phyloP scores from a whole-genome alignment of 441 rosid genomes.

The Rhodomyrtus psidioides region DNA sequence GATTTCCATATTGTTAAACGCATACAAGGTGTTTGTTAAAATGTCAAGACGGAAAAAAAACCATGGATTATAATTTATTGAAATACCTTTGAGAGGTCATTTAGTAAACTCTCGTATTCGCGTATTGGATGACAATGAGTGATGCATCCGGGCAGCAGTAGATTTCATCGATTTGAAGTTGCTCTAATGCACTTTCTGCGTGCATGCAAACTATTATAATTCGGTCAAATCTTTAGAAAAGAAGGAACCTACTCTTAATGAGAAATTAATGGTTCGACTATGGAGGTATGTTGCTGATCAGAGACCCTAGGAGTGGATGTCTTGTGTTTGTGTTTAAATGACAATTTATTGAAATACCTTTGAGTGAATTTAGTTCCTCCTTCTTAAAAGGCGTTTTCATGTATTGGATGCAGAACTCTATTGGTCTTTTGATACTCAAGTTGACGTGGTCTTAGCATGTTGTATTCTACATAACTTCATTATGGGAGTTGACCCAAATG shows the following conservation, averaged over 20 bases:
- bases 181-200: not conserved
- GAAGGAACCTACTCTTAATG: not conserved
- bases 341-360: not conserved
- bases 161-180: not conserved
- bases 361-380: too few species aligned
- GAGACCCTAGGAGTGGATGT: not conserved
- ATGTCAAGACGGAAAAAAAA: too few species aligned
- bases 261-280: not conserved
- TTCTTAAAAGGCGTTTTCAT: not conserved
- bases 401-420: too few species aligned
- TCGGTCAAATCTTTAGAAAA: not conserved
- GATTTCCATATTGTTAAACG: too few species aligned
- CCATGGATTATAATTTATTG: too few species aligned
- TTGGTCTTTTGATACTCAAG: too few species aligned
- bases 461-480: too few species aligned
- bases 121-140: not conserved
- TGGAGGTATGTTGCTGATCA: not conserved
- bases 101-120: too few species aligned
- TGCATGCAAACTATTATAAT: not conserved
- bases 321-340: not conserved
- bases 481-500: too few species aligned
- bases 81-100: too few species aligned
- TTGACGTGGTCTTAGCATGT: too few species aligned
- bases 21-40: too few species aligned
- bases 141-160: not conserved